phyloP scores from a whole-genome alignment of 345 rosid species.

The Dimocarpus longan region DNA sequence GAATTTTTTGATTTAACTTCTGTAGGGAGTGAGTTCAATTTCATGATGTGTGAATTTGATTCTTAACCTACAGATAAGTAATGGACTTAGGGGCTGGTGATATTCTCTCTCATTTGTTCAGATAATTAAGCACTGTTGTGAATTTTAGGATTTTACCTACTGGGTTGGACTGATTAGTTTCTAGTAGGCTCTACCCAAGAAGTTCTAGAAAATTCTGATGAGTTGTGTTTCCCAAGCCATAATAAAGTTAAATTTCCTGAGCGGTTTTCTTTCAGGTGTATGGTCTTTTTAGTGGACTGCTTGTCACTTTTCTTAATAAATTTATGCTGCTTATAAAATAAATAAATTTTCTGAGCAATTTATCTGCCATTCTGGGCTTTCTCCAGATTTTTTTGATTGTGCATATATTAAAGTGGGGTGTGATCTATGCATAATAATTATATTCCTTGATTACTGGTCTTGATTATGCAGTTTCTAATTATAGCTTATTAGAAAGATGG shows the following conservation, averaged over 20 bases:
- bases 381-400: constrained; percentile 8
- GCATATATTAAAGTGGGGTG: background rate
- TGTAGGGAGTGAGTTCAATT: background rate
- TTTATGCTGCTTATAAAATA: too few relatives aligned
- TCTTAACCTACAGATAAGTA: background rate
- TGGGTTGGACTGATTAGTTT: background rate
- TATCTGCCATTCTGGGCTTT: background rate
- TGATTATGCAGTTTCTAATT: background rate
- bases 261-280: too few relatives aligned
- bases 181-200: background rate
- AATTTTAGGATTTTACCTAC: background rate
- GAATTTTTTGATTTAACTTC: background rate
- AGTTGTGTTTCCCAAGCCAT: background rate
- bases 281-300: too few relatives aligned
- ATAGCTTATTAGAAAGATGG: background rate
- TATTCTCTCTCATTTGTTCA: background rate
- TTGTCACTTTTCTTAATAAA: too few relatives aligned
- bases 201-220: background rate
- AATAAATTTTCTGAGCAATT: background rate
- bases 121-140: background rate
- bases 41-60: background rate
- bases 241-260: too few relatives aligned
- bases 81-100: background rate
- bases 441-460: background rate
- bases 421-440: constrained; percentile 3